Base-by-base conservation (phyloP, 768 basidiomycete species). In the Sistotremastrum suecicum region DNA sequence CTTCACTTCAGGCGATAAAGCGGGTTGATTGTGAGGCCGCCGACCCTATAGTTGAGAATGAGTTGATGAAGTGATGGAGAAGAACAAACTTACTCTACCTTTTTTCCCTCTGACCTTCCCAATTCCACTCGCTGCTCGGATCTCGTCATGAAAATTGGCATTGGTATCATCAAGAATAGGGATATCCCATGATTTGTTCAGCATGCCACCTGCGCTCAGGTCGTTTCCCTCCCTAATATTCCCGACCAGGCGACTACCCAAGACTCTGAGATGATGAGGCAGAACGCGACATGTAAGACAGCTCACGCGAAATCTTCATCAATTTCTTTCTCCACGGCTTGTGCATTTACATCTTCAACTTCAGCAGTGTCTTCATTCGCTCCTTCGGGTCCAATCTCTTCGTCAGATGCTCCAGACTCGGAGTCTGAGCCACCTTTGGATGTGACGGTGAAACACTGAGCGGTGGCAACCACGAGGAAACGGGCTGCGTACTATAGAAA, bases 121-220 rank as follows among this genome's bases (percentile, higher is more conserved):
- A 33, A 88, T 72, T 4, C 84, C 84, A 6, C 83, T 81, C 5
- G 83, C 83, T 38, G 67, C 74, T 10, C 82, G 72, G 43, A 88
- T 63, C 53, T 86, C 83, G 47, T 86, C 80, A 9, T 72, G 75
- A 55, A 87, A 83, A 51, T 79, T 74, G 0, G 72, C 72, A 8
- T 83, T 76, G 47, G 69, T 68, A 44, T 85, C 78, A 54, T 80
- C 75, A 39, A 82, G 72, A 10, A 42, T 32, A 5, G 53, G 45
- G 35, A 83, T 73, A 50, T 87, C 80, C 82, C 86, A 90, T 47
- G 80, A 76, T 46, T 74, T 73, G 35, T 72, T 67, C 28, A 85
- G 61, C 36, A 75, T 60, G 0, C 69, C 71, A 3, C 69, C 50
- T 11, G 57, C 59, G 7, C 54, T 59, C 1, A 69, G 63, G 5